These are phyloP conservation scores for Bocquillonia castaneifolia DNA, from an alignment of 441 rosid genomes.

Conservation along the genomic window DNA sequence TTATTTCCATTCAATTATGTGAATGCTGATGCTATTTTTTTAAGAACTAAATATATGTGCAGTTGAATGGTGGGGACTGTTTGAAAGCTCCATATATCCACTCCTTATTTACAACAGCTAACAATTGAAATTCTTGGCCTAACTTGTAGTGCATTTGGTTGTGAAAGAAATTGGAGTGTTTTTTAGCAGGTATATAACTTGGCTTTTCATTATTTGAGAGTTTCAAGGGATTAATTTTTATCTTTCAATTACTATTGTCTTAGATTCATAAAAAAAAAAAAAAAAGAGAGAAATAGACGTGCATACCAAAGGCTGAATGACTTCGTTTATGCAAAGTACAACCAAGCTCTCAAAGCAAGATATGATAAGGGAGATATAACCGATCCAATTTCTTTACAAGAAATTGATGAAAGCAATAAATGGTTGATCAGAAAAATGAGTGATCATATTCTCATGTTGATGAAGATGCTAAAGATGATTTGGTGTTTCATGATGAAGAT, in stretches of 20 bases:
- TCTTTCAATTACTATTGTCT: not conserved
- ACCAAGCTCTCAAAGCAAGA: not conserved
- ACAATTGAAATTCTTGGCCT: not conserved
- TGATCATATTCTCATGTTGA: too few relatives aligned
- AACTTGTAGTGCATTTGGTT: not conserved
- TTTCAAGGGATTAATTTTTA: not conserved
- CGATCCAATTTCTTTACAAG: not conserved
- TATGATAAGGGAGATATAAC: not conserved
- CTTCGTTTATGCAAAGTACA: not conserved
- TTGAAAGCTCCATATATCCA: not conserved
- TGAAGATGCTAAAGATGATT: not conserved
- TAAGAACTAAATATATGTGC: not conserved
- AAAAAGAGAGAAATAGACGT: not conserved
- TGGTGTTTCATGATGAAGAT: not conserved
- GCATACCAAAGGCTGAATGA: not conserved
- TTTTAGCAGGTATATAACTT: not conserved
- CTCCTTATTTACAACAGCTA: not conserved
- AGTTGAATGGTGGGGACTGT: not conserved
- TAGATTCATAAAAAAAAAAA: not conserved
- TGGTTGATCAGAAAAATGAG: not conserved
- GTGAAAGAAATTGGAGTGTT: not conserved
- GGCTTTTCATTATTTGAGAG: not conserved
- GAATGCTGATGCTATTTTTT: not conserved
- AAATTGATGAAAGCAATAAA: not conserved
- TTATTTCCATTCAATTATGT: not conserved